Evolutionary conservation across 306 rosid genomes (phyloP).

Genomic region (Mucuna pruriens): DNA sequence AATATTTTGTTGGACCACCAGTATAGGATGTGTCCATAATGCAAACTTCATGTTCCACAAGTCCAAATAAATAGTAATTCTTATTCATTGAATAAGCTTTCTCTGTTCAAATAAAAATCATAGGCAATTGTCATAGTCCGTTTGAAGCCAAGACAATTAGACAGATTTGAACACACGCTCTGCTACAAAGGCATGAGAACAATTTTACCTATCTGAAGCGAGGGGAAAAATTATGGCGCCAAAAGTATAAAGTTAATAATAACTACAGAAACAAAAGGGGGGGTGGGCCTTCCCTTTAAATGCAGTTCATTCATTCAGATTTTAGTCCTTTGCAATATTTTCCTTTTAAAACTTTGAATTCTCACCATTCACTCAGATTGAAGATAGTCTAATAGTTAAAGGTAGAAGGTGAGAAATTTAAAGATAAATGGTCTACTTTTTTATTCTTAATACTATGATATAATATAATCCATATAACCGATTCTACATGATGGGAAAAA

Average conservation of each 20-base stretch:
- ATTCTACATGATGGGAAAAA: background rate
- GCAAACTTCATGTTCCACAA: no score
- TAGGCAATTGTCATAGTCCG: background rate
- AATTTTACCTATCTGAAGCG: constrained; percentile 33
- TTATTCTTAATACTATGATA: background rate
- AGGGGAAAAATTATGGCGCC: constrained; percentile 17
- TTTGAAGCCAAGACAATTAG: background rate
- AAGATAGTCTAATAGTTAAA: background rate
- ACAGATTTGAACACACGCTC: background rate
- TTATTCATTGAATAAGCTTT: background rate
- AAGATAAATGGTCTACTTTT: background rate
- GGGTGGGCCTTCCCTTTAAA: constrained; percentile 47
- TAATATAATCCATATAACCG: background rate
- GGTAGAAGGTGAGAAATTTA: background rate
- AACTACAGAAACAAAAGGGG: constrained; percentile 24
- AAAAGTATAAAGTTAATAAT: constrained; percentile 6
- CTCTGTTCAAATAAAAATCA: background rate
- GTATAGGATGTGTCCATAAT: no score
- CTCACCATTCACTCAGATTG: constrained; percentile 18
- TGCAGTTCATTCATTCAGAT: constrained; percentile 53
- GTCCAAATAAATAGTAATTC: no score
- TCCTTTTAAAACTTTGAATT: constrained; percentile 54
- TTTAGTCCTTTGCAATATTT: constrained; percentile 39
- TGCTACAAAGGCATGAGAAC: background rate
- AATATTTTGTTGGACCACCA: no score